Base-by-base conservation (phyloP, 352 stramenopile genomes). In the Globisporangium middletonii region DNA sequence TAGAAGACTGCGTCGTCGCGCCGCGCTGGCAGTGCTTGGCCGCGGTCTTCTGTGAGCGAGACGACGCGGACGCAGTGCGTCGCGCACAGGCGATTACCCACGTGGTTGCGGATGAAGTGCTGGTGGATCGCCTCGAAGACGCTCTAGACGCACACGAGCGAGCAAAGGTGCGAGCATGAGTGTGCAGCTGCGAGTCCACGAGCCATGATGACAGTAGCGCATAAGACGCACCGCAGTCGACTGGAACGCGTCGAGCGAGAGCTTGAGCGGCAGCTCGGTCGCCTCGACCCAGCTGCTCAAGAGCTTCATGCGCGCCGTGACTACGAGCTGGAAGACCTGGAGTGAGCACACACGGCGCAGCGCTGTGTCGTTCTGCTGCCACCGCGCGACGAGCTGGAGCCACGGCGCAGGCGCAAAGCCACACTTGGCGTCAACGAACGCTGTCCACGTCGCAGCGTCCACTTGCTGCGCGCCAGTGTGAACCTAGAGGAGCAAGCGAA, bases 111-210 rank as follows among this genome's bases (percentile, higher is more conserved):
- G 23, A 79, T 47, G 30, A 86, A 83, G 54, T 88, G 67, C 35
- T 84, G 77, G 30, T 88, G 77, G 50, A 83, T 72, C 6, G 72
- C 59, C 27, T 84, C 75, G 1, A 84, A 55, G 1, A 81, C 60
- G 53, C 57, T 71, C 73, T 87, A n/a, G 16, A 55, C 11, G 27
- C 35, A n/a, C 33, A 48, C 27, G 16, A 28, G 16, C 42, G 27
- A 44, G 11, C 4, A 4, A 43, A 12, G 43, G 12, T 0, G 23
- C 23, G 4, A 37, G 23, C 19, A 16, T n/a, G 11, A 50, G 41
- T 15, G 37, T 15, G 37, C 37, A 9, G 13, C 41, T 18, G 41
- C 2, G 4, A 46, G 41, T 45, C 41, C 1, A 15, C 4, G 23
- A 46, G 41, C 12, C 15, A 33, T 7, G 30, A 9, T 47, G 9